Evolutionary conservation across 345 rosid species (phyloP).

Genomic region (Jatropha curcas): DNA sequence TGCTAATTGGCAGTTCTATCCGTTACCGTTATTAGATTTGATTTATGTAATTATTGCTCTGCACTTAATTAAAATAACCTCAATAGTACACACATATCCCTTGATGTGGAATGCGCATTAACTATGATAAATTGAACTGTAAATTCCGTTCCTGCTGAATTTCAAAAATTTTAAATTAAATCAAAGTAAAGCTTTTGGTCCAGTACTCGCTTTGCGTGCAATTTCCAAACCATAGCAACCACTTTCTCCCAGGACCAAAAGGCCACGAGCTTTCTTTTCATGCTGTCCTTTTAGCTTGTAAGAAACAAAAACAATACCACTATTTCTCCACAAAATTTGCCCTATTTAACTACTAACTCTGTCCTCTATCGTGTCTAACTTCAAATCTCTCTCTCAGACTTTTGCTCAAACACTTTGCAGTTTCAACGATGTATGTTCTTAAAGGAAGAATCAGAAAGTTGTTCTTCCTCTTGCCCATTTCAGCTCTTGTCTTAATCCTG

Average conservation of each 20-base stretch:
- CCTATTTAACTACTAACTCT: neutral
- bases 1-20: no score
- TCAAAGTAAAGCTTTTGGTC: neutral
- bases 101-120: no score
- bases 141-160: neutral
- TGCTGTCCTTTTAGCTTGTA: neutral
- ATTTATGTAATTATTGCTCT: neutral
- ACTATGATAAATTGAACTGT: neutral
- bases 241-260: neutral
- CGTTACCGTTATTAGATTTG: no score
- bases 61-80: neutral
- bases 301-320: neutral
- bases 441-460: conserved; percentile 16
- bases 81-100: no score
- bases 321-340: neutral
- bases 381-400: neutral
- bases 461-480: conserved; percentile 23
- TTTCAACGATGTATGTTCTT: conserved; percentile 18
- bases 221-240: neutral
- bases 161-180: no score
- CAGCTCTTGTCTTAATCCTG: conserved; percentile 21
- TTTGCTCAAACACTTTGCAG: neutral
- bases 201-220: conserved; percentile 10
- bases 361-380: neutral
- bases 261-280: neutral